These are phyloP conservation scores for Fusarium continuum DNA, from an alignment of 2,329 filamentous ascomycete species.

Conservation along the genomic window DNA sequence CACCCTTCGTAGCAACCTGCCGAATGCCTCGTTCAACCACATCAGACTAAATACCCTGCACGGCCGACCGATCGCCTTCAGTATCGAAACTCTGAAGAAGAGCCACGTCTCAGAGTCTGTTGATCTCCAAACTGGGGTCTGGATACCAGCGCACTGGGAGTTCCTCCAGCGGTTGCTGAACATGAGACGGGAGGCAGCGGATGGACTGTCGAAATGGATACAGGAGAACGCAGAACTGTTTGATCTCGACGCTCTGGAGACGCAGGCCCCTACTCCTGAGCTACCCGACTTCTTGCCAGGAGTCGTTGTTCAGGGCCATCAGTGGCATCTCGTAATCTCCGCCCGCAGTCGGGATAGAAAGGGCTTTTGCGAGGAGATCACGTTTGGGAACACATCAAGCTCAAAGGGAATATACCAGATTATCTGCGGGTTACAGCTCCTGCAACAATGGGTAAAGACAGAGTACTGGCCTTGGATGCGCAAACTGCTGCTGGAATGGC, in stretches of 20 bases:
- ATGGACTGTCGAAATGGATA: too few species aligned
- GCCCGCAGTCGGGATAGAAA: not conserved
- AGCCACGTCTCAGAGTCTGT: not conserved
- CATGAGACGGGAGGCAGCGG: not conserved
- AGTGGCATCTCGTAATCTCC: not conserved
- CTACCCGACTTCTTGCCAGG: not conserved
- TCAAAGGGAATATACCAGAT: constrained; percentile 6
- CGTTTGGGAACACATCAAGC: not conserved
- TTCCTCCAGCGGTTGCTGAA: not conserved
- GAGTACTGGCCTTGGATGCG: constrained; percentile 11
- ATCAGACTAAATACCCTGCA: not conserved
- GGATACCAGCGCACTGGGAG: not conserved
- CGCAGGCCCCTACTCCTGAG: too few species aligned
- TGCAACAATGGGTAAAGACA: not conserved
- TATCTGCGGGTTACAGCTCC: not conserved
- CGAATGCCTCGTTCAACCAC: not conserved
- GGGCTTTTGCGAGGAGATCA: not conserved
- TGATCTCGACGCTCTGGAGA: not conserved
- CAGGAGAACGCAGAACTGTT: too few species aligned
- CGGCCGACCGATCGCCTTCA: not conserved
- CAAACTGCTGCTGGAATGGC: not conserved
- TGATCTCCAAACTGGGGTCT: not conserved
- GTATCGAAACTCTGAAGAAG: not conserved
- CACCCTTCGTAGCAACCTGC: not conserved
- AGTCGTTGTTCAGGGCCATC: not conserved